These are phyloP conservation scores for Sarocladium strictum DNA, from an alignment of 2,329 filamentous ascomycete genomes.

Conservation along the genomic window DNA sequence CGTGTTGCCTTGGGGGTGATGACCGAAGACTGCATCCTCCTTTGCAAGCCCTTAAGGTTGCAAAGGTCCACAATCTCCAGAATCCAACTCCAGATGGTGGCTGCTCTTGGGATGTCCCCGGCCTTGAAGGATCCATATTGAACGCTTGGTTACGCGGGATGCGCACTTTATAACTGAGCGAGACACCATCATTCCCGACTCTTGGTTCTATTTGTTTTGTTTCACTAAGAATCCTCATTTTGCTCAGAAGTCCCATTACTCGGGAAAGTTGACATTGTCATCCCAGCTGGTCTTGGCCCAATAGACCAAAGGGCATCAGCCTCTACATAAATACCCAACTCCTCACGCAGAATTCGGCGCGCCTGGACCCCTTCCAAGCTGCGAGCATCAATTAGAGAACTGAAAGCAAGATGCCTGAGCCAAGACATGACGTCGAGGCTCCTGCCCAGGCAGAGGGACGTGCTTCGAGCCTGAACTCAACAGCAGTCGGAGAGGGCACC, in stretches of 20 bases:
- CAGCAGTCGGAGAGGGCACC: constrained; percentile 16
- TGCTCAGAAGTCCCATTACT: background rate
- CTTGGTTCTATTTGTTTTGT: background rate
- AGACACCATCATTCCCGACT: constrained; percentile 2
- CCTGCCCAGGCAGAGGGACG: constrained; percentile 15
- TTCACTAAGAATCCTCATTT: background rate
- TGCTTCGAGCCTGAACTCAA: constrained; percentile 16
- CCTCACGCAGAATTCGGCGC: background rate
- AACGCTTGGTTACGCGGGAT: background rate
- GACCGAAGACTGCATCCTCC: background rate
- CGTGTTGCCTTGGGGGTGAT: background rate
- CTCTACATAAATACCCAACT: background rate
- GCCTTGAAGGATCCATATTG: background rate
- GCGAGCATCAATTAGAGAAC: background rate
- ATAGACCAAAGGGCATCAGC: background rate
- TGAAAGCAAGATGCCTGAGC: constrained; percentile 19
- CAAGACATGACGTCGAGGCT: constrained; percentile 18
- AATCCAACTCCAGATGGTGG: constrained; percentile 6
- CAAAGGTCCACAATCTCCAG: constrained; percentile 11
- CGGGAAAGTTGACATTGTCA: background rate
- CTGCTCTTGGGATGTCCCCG: background rate
- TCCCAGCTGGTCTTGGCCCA: background rate
- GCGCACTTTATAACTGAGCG: background rate
- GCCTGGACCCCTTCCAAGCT: too few species aligned
- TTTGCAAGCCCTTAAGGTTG: background rate